Evolutionary conservation across 257 asterid species (phyloP).

Genomic region (Gentiana straminea): DNA sequence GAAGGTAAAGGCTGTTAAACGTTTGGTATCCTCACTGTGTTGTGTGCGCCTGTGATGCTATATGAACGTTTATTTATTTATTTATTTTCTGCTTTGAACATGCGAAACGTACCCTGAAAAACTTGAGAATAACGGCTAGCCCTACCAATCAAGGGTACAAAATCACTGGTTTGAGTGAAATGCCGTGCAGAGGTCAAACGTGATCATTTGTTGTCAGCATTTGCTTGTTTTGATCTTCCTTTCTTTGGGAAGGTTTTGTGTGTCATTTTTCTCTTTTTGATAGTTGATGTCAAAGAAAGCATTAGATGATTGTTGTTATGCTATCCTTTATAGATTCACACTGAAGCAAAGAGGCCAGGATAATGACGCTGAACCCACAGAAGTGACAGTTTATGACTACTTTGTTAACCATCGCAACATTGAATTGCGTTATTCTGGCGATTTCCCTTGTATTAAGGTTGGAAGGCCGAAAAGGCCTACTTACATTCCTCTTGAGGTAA

Average conservation of each 20-base stretch:
- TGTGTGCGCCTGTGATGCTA: too few relatives aligned
- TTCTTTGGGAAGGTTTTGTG: too few relatives aligned
- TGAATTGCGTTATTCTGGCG: conserved; percentile 70
- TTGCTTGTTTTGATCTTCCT: background rate
- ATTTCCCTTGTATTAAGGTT: conserved; percentile 82
- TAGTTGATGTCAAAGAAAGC: too few relatives aligned
- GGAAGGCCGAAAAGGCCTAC: conserved; percentile 88
- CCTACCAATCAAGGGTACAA: conserved; percentile 78
- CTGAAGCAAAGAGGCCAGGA: conserved; percentile 50
- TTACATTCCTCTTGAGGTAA: conserved; percentile 82
- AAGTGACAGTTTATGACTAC: conserved; percentile 82
- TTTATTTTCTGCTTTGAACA: conserved; percentile 3
- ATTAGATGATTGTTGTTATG: too few relatives aligned
- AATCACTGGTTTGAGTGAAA: conserved; percentile 79
- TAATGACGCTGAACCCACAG: conserved; percentile 45
- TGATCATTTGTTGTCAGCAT: conserved; percentile 21
- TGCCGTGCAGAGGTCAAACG: conserved; percentile 48
- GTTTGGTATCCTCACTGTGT: too few relatives aligned
- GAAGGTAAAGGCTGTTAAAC: conserved; percentile 30
- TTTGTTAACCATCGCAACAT: conserved; percentile 69
- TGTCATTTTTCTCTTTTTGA: too few relatives aligned
- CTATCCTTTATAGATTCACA: conserved; percentile 36
- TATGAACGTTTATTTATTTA: background rate
- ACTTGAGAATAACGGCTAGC: conserved; percentile 57
- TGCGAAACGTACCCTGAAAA: conserved; percentile 78